phyloP scores from a whole-genome alignment of 345 rosid species.

The Viola odorata region DNA sequence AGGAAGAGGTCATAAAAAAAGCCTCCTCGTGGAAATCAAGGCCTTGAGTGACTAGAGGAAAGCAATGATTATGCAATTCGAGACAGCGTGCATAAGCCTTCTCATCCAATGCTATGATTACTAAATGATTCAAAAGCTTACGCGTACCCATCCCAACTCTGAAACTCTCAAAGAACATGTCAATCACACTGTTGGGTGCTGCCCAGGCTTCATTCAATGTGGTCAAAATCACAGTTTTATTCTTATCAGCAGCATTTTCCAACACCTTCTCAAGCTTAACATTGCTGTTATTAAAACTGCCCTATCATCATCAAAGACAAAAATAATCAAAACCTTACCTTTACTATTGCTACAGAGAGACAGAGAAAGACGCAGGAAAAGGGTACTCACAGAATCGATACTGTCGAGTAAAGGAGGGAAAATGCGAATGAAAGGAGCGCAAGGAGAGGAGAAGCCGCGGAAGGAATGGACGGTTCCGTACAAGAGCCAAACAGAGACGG shows the following conservation, averaged over 20 bases:
- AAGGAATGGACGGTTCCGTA: slow-evolving; percentile 27
- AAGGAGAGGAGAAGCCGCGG: slow-evolving; percentile 14
- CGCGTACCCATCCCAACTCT: slow-evolving; percentile 51
- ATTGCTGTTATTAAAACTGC: slow-evolving; percentile 16
- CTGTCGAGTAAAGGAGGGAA: background rate
- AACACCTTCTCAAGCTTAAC: slow-evolving; percentile 52
- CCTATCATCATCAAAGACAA: too few relatives aligned
- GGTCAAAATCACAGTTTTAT: slow-evolving; percentile 65
- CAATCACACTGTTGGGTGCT: slow-evolving; percentile 51
- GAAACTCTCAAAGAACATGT: slow-evolving; percentile 79
- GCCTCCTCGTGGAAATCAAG: slow-evolving; percentile 71
- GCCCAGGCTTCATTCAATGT: slow-evolving; percentile 90
- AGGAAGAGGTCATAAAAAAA: slow-evolving; percentile 68
- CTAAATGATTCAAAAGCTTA: slow-evolving; percentile 60
- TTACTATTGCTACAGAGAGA: background rate
- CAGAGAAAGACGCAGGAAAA: background rate
- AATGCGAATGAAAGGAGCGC: slow-evolving; percentile 14
- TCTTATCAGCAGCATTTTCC: slow-evolving; percentile 49
- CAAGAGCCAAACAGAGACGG: slow-evolving; percentile 28
- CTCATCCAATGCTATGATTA: slow-evolving; percentile 66
- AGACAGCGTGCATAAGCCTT: slow-evolving; percentile 59
- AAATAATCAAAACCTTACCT: too few relatives aligned
- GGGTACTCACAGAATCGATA: background rate
- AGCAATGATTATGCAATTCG: slow-evolving; percentile 56
- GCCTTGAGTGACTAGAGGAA: slow-evolving; percentile 57